Conservation (phyloP, 768 basidiomycete species). For the Termitomyces sp. region DNA sequence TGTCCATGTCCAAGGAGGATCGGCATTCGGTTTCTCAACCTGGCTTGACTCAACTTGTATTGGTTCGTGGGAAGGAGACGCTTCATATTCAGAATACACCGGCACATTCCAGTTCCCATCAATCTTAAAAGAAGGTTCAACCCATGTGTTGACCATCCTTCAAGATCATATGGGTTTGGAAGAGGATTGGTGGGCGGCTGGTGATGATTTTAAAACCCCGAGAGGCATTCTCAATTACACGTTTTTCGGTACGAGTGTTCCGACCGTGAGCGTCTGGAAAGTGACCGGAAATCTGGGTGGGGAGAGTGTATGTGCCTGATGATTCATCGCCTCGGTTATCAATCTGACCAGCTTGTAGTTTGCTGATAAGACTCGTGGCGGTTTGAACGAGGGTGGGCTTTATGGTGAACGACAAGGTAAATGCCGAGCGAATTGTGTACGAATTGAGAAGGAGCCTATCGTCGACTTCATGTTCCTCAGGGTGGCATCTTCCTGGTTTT, state of each 20-base stretch:
- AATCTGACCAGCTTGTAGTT: slow-evolving; percentile 24
- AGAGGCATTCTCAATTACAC: slow-evolving; percentile 44
- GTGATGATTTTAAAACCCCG: slow-evolving; percentile 43
- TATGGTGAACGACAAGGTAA: slow-evolving; percentile 49
- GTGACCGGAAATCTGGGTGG: slow-evolving; percentile 46
- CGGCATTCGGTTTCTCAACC: slow-evolving; percentile 43
- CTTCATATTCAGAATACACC: slow-evolving; percentile 25
- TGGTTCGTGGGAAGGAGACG: slow-evolving; percentile 43
- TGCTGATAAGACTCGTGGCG: slow-evolving; percentile 43
- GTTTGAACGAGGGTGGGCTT: slow-evolving; percentile 57
- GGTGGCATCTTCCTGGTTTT: slow-evolving; percentile 58
- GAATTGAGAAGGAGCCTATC: background rate
- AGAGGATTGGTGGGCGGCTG: slow-evolving; percentile 36
- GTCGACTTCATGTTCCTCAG: slow-evolving; percentile 16
- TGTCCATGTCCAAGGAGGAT: slow-evolving; percentile 36
- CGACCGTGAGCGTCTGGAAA: slow-evolving; percentile 42
- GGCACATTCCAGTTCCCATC: slow-evolving; percentile 30
- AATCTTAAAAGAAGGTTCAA: slow-evolving; percentile 22
- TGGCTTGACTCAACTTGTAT: slow-evolving; percentile 45
- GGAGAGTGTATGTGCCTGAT: slow-evolving; percentile 28
- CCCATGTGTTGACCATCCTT: slow-evolving; percentile 43
- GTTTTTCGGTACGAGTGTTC: slow-evolving; percentile 34
- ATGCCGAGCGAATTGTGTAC: background rate
- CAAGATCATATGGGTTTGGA: slow-evolving; percentile 55
- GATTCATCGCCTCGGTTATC: background rate